Evolutionary conservation across 2,329 filamentous ascomycete species (phyloP), one percentile per base, ranked within the genome.

Genomic region (Scedosporium boydii): DNA sequence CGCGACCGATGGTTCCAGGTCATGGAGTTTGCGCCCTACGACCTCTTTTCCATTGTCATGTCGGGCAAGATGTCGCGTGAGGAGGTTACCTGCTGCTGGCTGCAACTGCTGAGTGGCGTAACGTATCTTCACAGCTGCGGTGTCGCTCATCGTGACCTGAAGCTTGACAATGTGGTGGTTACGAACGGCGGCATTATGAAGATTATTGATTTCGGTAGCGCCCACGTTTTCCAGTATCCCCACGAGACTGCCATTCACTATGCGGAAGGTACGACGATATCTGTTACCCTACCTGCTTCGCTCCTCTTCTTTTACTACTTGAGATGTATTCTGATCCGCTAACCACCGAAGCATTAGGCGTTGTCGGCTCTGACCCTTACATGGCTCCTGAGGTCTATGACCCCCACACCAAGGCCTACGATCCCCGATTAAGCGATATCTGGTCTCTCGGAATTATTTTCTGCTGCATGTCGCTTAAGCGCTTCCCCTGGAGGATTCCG

Each of bases 391-490:
- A 99, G 75, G 95, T 99, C 1, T 98, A 98, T 70, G 93, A 97
- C 67, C 12, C 48, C 29, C 41, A 55, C 59, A 86, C 93, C 65
- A 87, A 89, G 67, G 93, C 92, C 71, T 99, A 99, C 73, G 93
- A 99, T 70, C 92, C 95, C 1, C 89, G 93, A 65, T 91, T 92
- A 6, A 91, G 93, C 1, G 95, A 99, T 76, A 92, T 99, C 64
- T 99, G 95, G 95, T 99, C 95, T 10, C 80, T 99, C 64, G 95
- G 93, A 18, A 99, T 99, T 68, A 98, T 99, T 62, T 99, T 93
- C 76, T 98, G 95, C 76, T 99, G 95, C 79, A 99, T 99, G 95
- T 95, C 91, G 4, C 80, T 99, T 51, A 85, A 95, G 23, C 82
- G 95, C 42, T 99, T 99, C 71, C 95, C 95, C 0, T 99, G 95